These are phyloP conservation scores for Solanum infundibuliforme DNA, from an alignment of 257 asterid species.

Conservation along the genomic window DNA sequence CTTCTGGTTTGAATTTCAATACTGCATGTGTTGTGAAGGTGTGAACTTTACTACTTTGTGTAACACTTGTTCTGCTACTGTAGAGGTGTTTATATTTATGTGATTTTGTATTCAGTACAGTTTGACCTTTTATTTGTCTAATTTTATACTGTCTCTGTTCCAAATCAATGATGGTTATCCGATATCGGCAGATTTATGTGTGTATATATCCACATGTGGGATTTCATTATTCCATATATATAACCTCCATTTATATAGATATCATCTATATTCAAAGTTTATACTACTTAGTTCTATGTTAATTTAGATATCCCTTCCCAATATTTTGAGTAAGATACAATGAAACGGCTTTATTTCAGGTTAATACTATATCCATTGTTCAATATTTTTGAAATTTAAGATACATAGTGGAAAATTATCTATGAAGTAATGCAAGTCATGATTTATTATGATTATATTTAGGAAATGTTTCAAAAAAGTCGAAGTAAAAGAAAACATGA, in stretches of 20 bases:
- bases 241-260: background rate
- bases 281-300: background rate
- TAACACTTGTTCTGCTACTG: background rate
- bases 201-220: background rate
- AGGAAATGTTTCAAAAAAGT: background rate
- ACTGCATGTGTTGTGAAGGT: constrained; percentile 64
- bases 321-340: background rate
- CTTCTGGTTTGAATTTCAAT: constrained; percentile 43
- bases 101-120: background rate
- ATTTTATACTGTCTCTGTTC: background rate
- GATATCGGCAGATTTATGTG: background rate
- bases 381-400: background rate
- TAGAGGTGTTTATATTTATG: background rate
- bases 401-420: background rate
- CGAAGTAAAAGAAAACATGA: background rate
- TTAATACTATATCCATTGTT: background rate
- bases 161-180: background rate
- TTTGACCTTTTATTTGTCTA: background rate
- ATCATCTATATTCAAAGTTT: background rate
- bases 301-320: background rate
- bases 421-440: background rate
- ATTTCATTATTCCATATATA: background rate
- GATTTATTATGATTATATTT: background rate
- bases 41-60: background rate
- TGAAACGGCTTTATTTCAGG: background rate